Conservation (phyloP, 805 yeast species). For the Cyberlindnera japonica region DNA sequence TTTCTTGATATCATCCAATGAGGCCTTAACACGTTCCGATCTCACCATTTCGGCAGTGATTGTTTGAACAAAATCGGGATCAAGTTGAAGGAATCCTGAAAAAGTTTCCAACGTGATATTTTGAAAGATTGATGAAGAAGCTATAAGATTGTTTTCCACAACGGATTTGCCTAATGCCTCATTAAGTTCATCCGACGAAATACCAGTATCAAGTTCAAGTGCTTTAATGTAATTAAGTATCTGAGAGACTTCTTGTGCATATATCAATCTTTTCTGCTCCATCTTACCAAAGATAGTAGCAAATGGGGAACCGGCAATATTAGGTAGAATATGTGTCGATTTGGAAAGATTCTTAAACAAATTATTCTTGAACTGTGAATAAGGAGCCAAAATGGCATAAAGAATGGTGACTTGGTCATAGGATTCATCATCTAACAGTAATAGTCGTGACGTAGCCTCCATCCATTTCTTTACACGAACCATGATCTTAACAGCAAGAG, state of each 20-base stretch:
- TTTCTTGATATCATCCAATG: slow-evolving; percentile 24
- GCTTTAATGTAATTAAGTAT: slow-evolving; percentile 1
- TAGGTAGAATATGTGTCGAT: slow-evolving; percentile 6
- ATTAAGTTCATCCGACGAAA: slow-evolving; percentile 5
- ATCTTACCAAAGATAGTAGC: slow-evolving; percentile 16
- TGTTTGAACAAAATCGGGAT: slow-evolving; percentile 6
- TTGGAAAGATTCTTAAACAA: slow-evolving; percentile 12
- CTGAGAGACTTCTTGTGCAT: slow-evolving; percentile 12
- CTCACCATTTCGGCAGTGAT: slow-evolving; percentile 20
- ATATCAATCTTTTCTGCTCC: slow-evolving; percentile 12
- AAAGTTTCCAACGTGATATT: slow-evolving; percentile 16
- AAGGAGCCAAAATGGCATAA: slow-evolving; percentile 15
- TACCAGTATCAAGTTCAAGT: slow-evolving; percentile 2
- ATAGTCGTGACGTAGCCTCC: slow-evolving; percentile 21
- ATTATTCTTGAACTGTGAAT: slow-evolving; percentile 12
- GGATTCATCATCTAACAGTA: slow-evolving; percentile 11
- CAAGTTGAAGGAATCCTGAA: slow-evolving; percentile 12
- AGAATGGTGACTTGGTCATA: slow-evolving; percentile 13
- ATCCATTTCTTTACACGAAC: slow-evolving; percentile 21
- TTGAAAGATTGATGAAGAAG: slow-evolving; percentile 15
- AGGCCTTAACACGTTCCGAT: slow-evolving; percentile 16
- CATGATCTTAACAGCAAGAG: slow-evolving; percentile 17
- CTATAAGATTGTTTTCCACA: slow-evolving; percentile 20
- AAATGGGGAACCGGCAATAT: slow-evolving; percentile 10
- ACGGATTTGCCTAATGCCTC: slow-evolving; percentile 8